These are phyloP conservation scores for Blastocystis sp. DNA, from an alignment of 352 stramenopile species.

Conservation along the genomic window DNA sequence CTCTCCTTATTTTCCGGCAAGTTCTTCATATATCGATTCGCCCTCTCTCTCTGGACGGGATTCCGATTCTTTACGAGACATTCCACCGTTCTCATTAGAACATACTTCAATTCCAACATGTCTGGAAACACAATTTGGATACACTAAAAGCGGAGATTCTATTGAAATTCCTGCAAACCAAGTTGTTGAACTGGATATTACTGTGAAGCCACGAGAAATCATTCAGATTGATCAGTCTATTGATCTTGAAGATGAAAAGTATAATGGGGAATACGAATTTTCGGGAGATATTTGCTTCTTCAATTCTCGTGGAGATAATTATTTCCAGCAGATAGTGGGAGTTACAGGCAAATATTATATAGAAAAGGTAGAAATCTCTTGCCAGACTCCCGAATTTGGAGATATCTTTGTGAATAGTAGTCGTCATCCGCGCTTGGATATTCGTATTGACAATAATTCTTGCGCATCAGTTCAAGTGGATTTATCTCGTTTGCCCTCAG, in stretches of 20 bases:
- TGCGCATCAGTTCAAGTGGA: neutral
- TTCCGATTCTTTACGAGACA: neutral
- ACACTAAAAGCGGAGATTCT: neutral
- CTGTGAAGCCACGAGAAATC: neutral
- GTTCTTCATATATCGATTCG: neutral
- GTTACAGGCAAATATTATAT: neutral
- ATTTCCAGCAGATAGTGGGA: conserved; percentile 33
- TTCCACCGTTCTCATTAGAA: neutral
- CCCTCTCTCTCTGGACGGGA: neutral
- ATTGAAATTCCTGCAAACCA: conserved; percentile 1
- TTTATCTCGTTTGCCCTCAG: neutral
- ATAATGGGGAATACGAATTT: neutral
- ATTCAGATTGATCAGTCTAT: neutral
- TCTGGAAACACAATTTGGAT: neutral
- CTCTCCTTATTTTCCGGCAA: neutral
- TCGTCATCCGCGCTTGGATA: neutral
- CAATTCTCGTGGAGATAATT: conserved; percentile 49
- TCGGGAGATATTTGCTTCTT: conserved; percentile 37
- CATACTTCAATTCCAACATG: neutral
- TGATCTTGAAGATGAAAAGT: neutral
- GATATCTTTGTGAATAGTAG: conserved; percentile 16
- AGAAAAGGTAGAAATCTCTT: conserved; percentile 11
- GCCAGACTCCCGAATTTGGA: neutral
- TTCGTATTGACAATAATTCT: conserved; percentile 36
- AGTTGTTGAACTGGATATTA: neutral